Conservation (phyloP, 257 asterid genomes). For the Nicotiana tomentosiformis region DNA sequence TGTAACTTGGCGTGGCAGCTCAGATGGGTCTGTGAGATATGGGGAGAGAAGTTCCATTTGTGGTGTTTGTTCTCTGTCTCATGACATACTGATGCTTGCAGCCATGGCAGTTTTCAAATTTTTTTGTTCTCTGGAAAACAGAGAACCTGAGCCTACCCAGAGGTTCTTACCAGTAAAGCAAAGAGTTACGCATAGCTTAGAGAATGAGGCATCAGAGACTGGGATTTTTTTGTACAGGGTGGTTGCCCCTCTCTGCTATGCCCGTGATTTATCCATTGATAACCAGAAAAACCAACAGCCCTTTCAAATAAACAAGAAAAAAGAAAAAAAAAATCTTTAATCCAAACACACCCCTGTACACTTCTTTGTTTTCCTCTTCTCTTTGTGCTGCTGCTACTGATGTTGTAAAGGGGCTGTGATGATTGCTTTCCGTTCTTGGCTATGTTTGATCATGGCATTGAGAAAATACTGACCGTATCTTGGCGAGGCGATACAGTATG, state of each 20-base stretch:
- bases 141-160: not conserved
- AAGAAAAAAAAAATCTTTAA: not conserved
- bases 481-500: not conserved
- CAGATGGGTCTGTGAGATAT: not conserved
- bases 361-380: too few relatives aligned
- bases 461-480: too few relatives aligned
- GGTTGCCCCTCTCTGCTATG: conserved; percentile 28
- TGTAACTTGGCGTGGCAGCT: not conserved
- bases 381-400: too few relatives aligned
- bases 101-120: not conserved
- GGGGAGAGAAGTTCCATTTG: not conserved
- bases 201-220: not conserved
- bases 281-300: conserved; percentile 7
- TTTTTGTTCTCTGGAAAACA: not conserved
- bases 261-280: conserved; percentile 7
- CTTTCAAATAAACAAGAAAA: not conserved
- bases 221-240: conserved; percentile 18
- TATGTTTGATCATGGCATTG: too few relatives aligned
- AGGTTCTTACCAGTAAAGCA: not conserved
- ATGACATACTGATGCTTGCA: not conserved
- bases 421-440: too few relatives aligned
- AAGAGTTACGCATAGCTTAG: not conserved
- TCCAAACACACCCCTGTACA: too few relatives aligned
- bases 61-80: not conserved
- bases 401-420: not conserved